Evolutionary conservation across 2,329 filamentous ascomycete species (phyloP), one percentile per base, ranked within the genome.

Genomic region (Aspergillus fijiensis): DNA sequence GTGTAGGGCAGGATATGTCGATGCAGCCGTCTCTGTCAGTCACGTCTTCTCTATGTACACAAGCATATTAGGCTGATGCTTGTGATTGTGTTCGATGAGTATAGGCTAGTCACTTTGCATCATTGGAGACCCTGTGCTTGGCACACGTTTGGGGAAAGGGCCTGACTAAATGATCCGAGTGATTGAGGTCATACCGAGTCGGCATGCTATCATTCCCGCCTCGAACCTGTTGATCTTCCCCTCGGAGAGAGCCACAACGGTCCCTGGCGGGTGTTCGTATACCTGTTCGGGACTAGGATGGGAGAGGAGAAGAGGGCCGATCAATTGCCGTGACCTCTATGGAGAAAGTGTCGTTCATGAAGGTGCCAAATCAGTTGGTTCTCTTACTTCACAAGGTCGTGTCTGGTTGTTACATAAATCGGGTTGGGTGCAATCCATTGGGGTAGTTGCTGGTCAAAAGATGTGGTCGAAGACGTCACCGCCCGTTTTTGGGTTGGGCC

Each of bases 401-500:
- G 39, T 19, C 39, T 45, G 39, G 14, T 19, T 19, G 39, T 19
- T 45, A 16, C 39, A 45, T 19, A 5, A 19, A 45, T 45, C 39
- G 16, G 6, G 21, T 29, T 55, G 53, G 53, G 53, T 55, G 53
- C 23, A 29, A 33, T 49, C 25, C 33, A 55, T 21, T 48, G 53
- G 33, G 53, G 53, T 48, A 23, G 51, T 10, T 47, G 9, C 14
- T 23, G 16, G 52, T 29, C n/a, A 31, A 14, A 23, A 59, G 54
- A 45, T 63, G 42, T 58, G 61, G 61, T 61, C 39, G 23, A 61
- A 57, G 61, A 63, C 61, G 61, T 63, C 61, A 63, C 61, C 59
- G 59, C 54, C 59, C 59, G 56, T 45, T 27, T 29, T 51, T 31
- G 27, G 14, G 27, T 25, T 45, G 45, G 45, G 45, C 12, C 42